These are phyloP conservation scores for Cryphonectria nitschkei DNA, from an alignment of 2,329 filamentous ascomycete genomes.

Conservation along the genomic window DNA sequence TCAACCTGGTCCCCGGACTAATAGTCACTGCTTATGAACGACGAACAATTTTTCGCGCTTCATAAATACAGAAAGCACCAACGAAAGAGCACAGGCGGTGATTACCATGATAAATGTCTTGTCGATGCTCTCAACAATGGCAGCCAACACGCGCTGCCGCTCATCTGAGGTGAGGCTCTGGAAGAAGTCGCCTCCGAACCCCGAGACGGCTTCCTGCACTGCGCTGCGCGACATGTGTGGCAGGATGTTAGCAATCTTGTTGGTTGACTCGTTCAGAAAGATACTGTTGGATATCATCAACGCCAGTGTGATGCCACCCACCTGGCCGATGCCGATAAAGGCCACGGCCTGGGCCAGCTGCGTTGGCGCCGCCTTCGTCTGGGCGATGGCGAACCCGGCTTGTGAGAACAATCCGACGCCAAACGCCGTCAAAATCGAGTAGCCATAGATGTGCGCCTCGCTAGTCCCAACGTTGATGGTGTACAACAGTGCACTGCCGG, in stretches of 20 bases:
- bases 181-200: not conserved
- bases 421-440: slow-evolving; percentile 42
- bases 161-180: slow-evolving; percentile 1
- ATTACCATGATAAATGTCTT: slow-evolving; percentile 12
- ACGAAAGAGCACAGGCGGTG: slow-evolving; percentile 1
- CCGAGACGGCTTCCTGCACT: not conserved
- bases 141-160: slow-evolving; percentile 10
- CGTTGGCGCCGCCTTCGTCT: slow-evolving; percentile 36
- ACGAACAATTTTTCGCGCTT: slow-evolving; percentile 2
- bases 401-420: slow-evolving; percentile 42
- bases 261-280: slow-evolving; percentile 38
- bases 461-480: slow-evolving; percentile 32
- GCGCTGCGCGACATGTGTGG: not conserved
- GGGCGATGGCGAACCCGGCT: slow-evolving; percentile 42
- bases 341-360: slow-evolving; percentile 39
- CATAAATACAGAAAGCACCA: slow-evolving; percentile 7
- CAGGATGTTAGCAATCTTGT: slow-evolving; percentile 10
- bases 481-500: slow-evolving; percentile 36
- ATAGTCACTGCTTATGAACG: not conserved
- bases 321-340: slow-evolving; percentile 41
- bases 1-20: not conserved
- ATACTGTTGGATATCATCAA: slow-evolving; percentile 40
- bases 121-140: slow-evolving; percentile 9
- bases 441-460: slow-evolving; percentile 35
- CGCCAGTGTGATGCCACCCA: slow-evolving; percentile 39